Evolutionary conservation across 805 yeast species (phyloP), one percentile per base, ranked within the genome.

Genomic region (Metschnikowia kunwiensis): DNA sequence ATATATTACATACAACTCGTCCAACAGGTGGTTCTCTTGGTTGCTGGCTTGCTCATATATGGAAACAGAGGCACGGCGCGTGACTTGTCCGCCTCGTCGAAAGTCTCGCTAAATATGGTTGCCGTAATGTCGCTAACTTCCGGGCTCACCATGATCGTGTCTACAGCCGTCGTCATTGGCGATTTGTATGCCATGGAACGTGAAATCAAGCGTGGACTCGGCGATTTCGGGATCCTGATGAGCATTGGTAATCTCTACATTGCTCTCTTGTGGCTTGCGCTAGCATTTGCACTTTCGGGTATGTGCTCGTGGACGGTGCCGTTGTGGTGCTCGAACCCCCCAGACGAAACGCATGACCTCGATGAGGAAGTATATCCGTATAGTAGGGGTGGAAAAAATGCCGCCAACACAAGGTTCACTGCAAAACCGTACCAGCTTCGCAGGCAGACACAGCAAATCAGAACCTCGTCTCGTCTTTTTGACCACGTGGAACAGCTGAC

Each of bases 321-420:
- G 1, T 25, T 43, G 38, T 44, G 84, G 83, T 78, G 81, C 59
- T 72, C 75, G 6, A 70, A 74, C 33, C 76, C 78, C 4, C 55
- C 41, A 4, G 55, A 51, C n/a, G 47, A 48, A n/a, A 51, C 47
- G 2, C 61, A 52, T 7, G 20, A 26, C 7, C n/a, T 11, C 20
- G 34, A 36, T 16, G 35, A 31, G 9, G 20, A 16, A 15, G n/a
- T 22, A 13, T 24, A 24, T 20, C 16, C 8, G 13, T 24, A 11
- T 5, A 10, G 31, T n/a, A 34, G 15, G 12, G 16, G 24, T 3
- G 19, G 24, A 11, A 27, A 5, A 12, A 18, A n/a, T 8, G 20
- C 9, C 24, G 10, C 24, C 5, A n/a, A 21, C 6, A 6, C 12
- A 11, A 24, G 14, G 11, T 40, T 32, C 32, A 24, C 16, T 5